A percentile compares a stretch with the other conserved stretches of the same genome.
Evolutionary conservation across 1,139 yeast species (phyloP).

Genomic region (Spathaspora jeffriesii): DNA sequence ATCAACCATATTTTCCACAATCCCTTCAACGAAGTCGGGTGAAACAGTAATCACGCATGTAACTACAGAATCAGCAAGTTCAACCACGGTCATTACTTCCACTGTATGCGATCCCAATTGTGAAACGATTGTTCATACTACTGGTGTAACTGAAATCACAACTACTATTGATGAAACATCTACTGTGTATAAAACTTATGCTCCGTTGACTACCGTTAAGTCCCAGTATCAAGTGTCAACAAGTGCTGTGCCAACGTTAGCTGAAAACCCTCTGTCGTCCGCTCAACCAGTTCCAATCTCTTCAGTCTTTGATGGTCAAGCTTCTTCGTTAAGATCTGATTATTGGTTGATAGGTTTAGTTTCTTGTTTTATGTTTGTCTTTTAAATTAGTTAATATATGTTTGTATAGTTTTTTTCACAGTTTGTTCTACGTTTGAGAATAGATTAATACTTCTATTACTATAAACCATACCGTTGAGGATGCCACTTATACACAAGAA

Average conservation of each 20-base stretch:
- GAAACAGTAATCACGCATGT: background rate
- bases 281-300: background rate
- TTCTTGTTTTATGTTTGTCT: background rate
- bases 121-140: slow-evolving; percentile 19
- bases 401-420: background rate
- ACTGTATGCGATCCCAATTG: slow-evolving; percentile 16
- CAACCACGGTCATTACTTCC: slow-evolving; percentile 18
- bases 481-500: slow-evolving; percentile 18
- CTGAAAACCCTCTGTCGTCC: background rate
- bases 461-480: slow-evolving; percentile 32
- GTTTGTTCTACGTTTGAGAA: background rate
- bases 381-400: background rate
- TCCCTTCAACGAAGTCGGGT: slow-evolving; percentile 4
- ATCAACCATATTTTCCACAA: slow-evolving; percentile 2
- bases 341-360: background rate
- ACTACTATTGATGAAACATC: slow-evolving; percentile 13
- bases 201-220: slow-evolving; percentile 10
- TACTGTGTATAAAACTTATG: slow-evolving; percentile 27
- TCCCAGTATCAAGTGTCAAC: background rate
- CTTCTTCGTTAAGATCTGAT: background rate
- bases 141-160: slow-evolving; percentile 22
- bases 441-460: slow-evolving; percentile 3
- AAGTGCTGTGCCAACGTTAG: background rate
- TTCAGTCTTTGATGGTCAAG: background rate
- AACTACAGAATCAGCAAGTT: slow-evolving; percentile 5